Evolutionary conservation across 495 filamentous ascomycete genomes (phyloP), one percentile per base, ranked within the genome.

Genomic region (Entonaema liquescens): DNA sequence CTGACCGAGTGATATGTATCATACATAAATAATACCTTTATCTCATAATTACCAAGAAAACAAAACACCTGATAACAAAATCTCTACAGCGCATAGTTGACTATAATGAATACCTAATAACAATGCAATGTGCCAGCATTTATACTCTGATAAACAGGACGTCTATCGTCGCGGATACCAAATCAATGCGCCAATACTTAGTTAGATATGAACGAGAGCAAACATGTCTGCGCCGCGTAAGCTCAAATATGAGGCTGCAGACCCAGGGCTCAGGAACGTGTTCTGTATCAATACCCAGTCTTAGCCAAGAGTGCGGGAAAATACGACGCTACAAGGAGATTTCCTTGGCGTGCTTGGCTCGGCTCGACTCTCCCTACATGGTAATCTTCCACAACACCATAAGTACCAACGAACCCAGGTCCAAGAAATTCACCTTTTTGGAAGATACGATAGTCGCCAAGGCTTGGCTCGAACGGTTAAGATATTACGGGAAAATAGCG

Each of bases 221-320:
- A 47, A 21, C 42, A 23, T 47, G 38, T n/a, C 15, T n/a, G 52
- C 38, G 17, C 11, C 59, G 49, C 40, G 40, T 42, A 53, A 42
- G 67, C 59, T 59, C 40, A 12, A 26, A 59, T 44, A 25, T 29
- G 1, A 42, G 25, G 60, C 28, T 59, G 13, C 36, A 65, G 47
- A 65, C 60, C 70, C 64, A 61, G 49, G 35, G 17, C 53, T 72
- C 59, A 67, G 65, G 70, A 72, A 67, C 65, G 59, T 44, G 54
- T 57, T 60, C 42, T 61, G 70, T 67, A 55, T 68, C 63, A 73
- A 54, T 73, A 17, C 65, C 57, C 7, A 53, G 65, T 66, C 65
- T 69, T 25, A 61, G 49, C 49, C 49, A 53, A 53, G 49, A 26
- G 26, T 25, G 47, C 36, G 42, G 35, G 40, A 33, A 57, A 64